Conservation (phyloP, 805 yeast genomes). For the Candida pini region DNA sequence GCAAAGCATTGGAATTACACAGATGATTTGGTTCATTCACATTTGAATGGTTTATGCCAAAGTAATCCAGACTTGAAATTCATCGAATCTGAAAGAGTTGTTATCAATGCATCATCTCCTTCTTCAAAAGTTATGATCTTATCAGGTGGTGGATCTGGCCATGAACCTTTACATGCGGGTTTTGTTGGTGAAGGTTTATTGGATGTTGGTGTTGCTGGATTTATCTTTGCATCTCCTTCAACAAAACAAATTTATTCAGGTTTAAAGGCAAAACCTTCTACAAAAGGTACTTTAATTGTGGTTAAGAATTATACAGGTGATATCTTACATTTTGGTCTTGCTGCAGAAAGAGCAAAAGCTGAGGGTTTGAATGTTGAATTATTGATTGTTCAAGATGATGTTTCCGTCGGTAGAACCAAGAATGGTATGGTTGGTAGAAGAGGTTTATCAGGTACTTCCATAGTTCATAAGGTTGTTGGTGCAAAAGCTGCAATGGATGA, state of each 20-base stretch:
- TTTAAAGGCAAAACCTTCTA: constrained; percentile 48
- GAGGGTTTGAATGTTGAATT: constrained; percentile 69
- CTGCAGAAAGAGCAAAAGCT: constrained; percentile 81
- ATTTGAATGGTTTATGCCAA: constrained; percentile 47
- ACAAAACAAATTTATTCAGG: constrained; percentile 79
- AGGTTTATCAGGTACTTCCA: constrained; percentile 86
- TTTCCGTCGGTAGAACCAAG: constrained; percentile 85
- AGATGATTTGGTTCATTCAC: constrained; percentile 40
- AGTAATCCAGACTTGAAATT: constrained; percentile 50
- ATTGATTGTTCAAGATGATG: constrained; percentile 84
- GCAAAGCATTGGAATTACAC: constrained; percentile 46
- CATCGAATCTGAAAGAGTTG: constrained; percentile 53
- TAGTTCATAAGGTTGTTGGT: constrained; percentile 83
- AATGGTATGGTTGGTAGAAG: constrained; percentile 92
- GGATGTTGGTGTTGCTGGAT: constrained; percentile 87
- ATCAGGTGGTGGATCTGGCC: constrained; percentile 96
- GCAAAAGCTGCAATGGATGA: constrained; percentile 38
- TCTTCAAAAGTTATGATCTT: constrained; percentile 60
- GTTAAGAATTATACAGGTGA: constrained; percentile 96
- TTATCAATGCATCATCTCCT: constrained; percentile 33
- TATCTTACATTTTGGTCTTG: constrained; percentile 85
- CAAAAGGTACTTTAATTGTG: constrained; percentile 67
- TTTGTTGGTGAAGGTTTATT: constrained; percentile 80
- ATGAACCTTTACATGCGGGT: constrained; percentile 92
- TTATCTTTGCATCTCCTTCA: constrained; percentile 85